phyloP scores from a whole-genome alignment of 495 filamentous ascomycete species.

The Venustampulla echinocandica region DNA sequence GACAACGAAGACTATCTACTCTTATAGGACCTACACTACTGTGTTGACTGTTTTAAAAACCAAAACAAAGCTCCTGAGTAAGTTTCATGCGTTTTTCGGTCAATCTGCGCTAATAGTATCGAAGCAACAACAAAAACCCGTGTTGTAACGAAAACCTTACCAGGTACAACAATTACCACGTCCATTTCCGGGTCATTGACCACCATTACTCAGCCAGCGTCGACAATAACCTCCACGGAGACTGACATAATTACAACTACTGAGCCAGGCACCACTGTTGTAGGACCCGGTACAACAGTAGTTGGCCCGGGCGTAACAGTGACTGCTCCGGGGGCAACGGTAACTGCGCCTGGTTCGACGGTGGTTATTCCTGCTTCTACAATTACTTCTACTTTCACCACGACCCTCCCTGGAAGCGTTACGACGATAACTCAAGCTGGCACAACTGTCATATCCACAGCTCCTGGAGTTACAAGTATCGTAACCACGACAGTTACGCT shows the following conservation, averaged over 20 bases:
- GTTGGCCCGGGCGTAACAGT: neutral
- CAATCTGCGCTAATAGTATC: too few relatives aligned
- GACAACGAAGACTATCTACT: too few relatives aligned
- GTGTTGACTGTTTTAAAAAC: too few relatives aligned
- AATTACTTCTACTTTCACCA: neutral
- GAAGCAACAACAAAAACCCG: too few relatives aligned
- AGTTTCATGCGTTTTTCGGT: too few relatives aligned
- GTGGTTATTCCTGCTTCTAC: conserved; percentile 9
- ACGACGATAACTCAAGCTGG: conserved; percentile 5
- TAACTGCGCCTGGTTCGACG: neutral
- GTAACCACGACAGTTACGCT: neutral
- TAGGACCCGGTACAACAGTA: neutral
- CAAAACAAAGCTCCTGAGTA: too few relatives aligned
- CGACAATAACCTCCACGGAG: conserved; percentile 2
- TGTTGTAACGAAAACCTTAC: neutral
- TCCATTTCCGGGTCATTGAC: conserved; percentile 6
- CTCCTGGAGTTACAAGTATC: conserved; percentile 24
- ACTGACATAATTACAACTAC: neutral
- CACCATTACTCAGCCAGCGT: conserved; percentile 4
- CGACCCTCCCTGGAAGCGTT: conserved; percentile 2
- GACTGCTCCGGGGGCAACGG: neutral
- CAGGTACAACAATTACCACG: conserved; percentile 1
- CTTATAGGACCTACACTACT: too few relatives aligned
- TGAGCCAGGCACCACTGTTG: neutral
- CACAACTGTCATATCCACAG: conserved; percentile 22